phyloP scores from a whole-genome alignment of 2,329 filamentous ascomycete genomes.

The Aureobasidium sp. region DNA sequence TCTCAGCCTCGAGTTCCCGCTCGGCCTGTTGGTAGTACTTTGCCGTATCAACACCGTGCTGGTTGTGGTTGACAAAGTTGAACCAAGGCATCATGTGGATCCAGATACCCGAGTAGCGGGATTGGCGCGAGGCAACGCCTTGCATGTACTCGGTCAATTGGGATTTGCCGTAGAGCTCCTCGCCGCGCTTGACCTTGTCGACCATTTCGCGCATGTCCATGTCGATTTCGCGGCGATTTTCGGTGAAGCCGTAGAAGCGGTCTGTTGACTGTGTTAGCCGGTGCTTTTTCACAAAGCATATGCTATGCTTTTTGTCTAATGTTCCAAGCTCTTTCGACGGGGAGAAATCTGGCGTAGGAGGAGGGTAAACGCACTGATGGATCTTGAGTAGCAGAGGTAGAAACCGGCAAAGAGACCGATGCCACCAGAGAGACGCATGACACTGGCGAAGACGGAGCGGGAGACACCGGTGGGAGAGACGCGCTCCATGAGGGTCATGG shows the following conservation, averaged over 20 bases:
- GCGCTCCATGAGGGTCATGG: slow-evolving; percentile 72
- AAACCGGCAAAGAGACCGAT: slow-evolving; percentile 72
- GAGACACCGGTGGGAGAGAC: slow-evolving; percentile 78
- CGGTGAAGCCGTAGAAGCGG: slow-evolving; percentile 89
- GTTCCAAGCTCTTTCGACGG: background rate
- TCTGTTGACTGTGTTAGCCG: slow-evolving; percentile 44
- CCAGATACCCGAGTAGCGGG: slow-evolving; percentile 79
- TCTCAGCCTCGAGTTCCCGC: slow-evolving; percentile 80
- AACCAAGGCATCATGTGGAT: slow-evolving; percentile 87
- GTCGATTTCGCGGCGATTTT: slow-evolving; percentile 85
- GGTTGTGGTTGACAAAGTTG: slow-evolving; percentile 94
- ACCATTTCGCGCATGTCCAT: slow-evolving; percentile 99
- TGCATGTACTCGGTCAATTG: slow-evolving; percentile 80
- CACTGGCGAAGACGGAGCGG: slow-evolving; percentile 69
- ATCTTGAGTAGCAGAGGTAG: slow-evolving; percentile 76
- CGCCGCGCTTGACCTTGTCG: slow-evolving; percentile 82
- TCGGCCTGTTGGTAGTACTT: slow-evolving; percentile 98
- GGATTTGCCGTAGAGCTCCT: slow-evolving; percentile 80
- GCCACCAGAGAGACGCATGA: slow-evolving; percentile 69
- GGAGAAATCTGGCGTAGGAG: slow-evolving; percentile 1
- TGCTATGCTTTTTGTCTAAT: too few relatives aligned
- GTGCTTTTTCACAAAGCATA: too few relatives aligned
- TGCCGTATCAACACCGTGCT: slow-evolving; percentile 93
- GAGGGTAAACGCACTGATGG: slow-evolving; percentile 56
- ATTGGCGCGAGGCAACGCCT: slow-evolving; percentile 85